Evolutionary conservation across 768 basidiomycete species (phyloP).

Genomic region (Suillus variegatus): DNA sequence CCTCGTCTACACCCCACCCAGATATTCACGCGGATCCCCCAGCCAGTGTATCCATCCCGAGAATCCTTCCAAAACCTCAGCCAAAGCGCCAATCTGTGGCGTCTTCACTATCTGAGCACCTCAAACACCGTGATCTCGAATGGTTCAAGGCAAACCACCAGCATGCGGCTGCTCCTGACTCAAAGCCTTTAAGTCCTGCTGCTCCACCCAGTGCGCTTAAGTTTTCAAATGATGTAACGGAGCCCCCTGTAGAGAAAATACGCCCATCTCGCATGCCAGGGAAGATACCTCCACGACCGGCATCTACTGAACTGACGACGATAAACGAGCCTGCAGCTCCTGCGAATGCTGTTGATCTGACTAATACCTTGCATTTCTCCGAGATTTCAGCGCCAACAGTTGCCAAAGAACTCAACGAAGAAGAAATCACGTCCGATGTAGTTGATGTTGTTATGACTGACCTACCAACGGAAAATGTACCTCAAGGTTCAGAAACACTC

Average conservation of each 20-base stretch:
- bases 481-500: neutral
- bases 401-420: neutral
- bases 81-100: conserved; percentile 25
- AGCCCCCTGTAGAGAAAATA: neutral
- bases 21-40: conserved; percentile 3
- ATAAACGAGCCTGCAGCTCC: neutral
- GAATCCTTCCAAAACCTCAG: conserved; percentile 20
- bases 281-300: conserved; percentile 1
- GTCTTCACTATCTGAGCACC: conserved; percentile 23
- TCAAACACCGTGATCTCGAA: conserved; percentile 31
- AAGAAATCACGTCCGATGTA: neutral
- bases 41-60: conserved; percentile 2
- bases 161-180: neutral
- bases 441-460: neutral
- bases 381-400: neutral
- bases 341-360: neutral
- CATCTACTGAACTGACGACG: neutral
- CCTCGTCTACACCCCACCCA: neutral
- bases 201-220: neutral
- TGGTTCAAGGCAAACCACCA: conserved; percentile 27
- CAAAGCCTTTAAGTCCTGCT: neutral
- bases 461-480: neutral
- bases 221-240: neutral
- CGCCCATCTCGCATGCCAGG: conserved; percentile 3
- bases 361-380: neutral